A percentile compares a stretch with the other conserved stretches of the same genome.
Evolutionary conservation across 2,329 filamentous ascomycete species (phyloP).

Genomic region (Claviceps purpurea): DNA sequence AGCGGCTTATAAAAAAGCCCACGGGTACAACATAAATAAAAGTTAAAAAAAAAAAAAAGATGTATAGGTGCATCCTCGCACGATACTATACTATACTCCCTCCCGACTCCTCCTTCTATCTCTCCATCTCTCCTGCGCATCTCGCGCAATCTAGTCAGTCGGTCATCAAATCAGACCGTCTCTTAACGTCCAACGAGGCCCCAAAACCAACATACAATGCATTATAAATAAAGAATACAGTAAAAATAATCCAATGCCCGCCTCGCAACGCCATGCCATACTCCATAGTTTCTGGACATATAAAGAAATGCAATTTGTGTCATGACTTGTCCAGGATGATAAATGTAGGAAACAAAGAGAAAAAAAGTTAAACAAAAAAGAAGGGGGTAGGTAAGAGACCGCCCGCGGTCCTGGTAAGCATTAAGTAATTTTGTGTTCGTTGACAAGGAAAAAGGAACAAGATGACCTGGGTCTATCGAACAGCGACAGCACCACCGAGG

Average conservation of each 20-base stretch:
- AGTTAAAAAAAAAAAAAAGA: no score
- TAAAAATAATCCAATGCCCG: background rate
- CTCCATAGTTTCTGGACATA: background rate
- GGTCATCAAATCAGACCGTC: no score
- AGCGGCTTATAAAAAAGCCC: no score
- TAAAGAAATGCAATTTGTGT: background rate
- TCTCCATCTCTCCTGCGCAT: no score
- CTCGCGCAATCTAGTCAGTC: no score
- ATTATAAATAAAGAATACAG: no score
- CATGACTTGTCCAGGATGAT: background rate
- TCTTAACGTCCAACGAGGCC: no score
- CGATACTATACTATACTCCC: no score
- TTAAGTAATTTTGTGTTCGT: background rate
- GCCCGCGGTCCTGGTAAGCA: background rate
- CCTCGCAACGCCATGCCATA: background rate
- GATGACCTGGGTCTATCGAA: conserved; percentile 16
- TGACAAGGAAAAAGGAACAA: background rate
- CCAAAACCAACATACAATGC: no score
- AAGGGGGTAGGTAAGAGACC: background rate
- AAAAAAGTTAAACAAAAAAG: background rate
- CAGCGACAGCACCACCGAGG: conserved; percentile 31
- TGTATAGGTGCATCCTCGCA: no score
- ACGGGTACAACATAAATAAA: no score
- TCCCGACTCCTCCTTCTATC: no score
- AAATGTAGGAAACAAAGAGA: background rate